Evolutionary conservation across 331 rosid species (phyloP).

Genomic region (Pyracantha coccinea): DNA sequence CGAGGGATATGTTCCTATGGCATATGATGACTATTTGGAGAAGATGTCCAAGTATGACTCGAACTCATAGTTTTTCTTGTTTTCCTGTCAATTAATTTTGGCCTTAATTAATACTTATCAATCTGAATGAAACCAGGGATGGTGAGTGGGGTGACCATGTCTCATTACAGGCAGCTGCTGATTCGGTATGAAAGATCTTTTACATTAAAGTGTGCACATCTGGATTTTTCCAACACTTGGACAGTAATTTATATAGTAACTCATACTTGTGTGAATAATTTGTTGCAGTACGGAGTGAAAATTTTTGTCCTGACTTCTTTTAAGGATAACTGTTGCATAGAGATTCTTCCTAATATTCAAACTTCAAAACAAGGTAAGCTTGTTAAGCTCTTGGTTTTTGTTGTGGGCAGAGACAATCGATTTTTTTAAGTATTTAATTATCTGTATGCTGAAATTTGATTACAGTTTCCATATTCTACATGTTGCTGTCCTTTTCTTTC

Average conservation of each 20-base stretch:
- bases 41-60: conserved; percentile 55
- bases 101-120: conserved; percentile 6
- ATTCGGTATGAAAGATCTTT: conserved; percentile 36
- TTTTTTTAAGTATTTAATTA: neutral
- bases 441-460: neutral
- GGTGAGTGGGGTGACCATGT: conserved; percentile 97
- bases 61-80: neutral
- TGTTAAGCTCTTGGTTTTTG: neutral
- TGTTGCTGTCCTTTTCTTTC: neutral
- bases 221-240: neutral
- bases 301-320: conserved; percentile 68
- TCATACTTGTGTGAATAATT: conserved; percentile 9
- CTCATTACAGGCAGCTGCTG: conserved; percentile 87
- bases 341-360: conserved; percentile 67
- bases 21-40: conserved; percentile 59
- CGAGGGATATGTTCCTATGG: conserved; percentile 89
- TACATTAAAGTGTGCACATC: neutral
- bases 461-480: neutral
- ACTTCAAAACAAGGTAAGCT: conserved; percentile 52
- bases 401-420: neutral
- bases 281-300: conserved; percentile 52
- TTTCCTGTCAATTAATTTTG: neutral
- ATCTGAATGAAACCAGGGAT: conserved; percentile 44
- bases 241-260: neutral
- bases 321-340: conserved; percentile 75